Evolutionary conservation across 1,284 basidiomycete genomes (phyloP), one percentile per base, ranked within the genome.

Genomic region (Ganoderma multipileum): DNA sequence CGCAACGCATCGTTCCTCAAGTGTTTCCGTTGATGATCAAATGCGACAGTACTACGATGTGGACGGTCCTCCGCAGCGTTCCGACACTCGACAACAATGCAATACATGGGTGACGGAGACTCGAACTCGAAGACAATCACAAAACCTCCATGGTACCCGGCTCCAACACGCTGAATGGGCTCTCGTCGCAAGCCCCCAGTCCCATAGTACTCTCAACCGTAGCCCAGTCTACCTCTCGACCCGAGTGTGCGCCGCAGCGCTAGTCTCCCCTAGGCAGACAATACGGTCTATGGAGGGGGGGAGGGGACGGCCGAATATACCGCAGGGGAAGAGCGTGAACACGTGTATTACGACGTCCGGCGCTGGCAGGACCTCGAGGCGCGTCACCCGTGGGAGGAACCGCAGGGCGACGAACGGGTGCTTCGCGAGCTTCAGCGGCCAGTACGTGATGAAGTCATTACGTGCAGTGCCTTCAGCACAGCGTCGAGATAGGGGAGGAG

Each of bases 241-340:
- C 2, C 76, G 69, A 16, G 36, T 41, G 0, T 54, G 50, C 18
- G 77, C 76, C 11, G 16, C 1, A 16, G 5, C 4, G 1, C 47
- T 64, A 3, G 75, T 23, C 3, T 79, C 73, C 3, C 70, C 72
- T 23, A 76, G 69, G 1, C 68, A 39, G 4, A 85, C 75, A n/a
- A n/a, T n/a, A n/a, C n/a, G n/a, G n/a, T n/a, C n/a, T n/a, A n/a
- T n/a, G n/a, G n/a, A n/a, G n/a, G n/a, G n/a, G n/a, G n/a, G n/a
- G n/a, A n/a, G n/a, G n/a, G n/a, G n/a, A n/a, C n/a, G n/a, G n/a
- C n/a, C n/a, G n/a, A n/a, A n/a, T n/a, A n/a, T n/a, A 3, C 81
- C 83, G 23, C 76, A n/a, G n/a, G n/a, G 75, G 77, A 85, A 85
- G 6, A 86, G 73, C 81, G 86, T 83, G 70, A 85, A 85, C 3